Conservation (phyloP, 139 green algal genomes). For the Spirogloea muscicola region DNA sequence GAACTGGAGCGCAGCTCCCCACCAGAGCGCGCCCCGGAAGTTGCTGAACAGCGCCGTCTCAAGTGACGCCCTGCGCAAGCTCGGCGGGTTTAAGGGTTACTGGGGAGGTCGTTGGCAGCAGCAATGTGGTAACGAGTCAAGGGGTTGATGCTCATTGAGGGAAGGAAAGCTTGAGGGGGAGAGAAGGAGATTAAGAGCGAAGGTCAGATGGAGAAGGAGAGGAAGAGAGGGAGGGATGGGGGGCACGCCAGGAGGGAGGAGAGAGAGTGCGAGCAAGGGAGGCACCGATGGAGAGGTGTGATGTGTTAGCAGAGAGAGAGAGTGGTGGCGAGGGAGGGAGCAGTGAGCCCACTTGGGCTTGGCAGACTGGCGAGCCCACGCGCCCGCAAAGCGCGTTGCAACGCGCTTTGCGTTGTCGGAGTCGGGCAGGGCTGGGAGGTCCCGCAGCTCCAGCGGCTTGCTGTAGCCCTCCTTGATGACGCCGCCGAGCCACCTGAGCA, state of each 20-base stretch:
- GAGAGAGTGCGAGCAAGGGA: background rate
- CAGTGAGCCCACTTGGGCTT: background rate
- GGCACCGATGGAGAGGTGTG: background rate
- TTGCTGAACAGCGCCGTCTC: constrained; percentile 1
- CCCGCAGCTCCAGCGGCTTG: constrained; percentile 20
- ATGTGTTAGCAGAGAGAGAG: background rate
- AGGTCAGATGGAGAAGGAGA: background rate
- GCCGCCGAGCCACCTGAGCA: constrained; percentile 33
- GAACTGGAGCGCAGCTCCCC: constrained; percentile 24
- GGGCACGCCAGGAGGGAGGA: too few relatives aligned
- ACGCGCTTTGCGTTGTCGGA: constrained; percentile 18
- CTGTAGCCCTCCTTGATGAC: constrained; percentile 20
- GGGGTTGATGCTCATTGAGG: too few relatives aligned
- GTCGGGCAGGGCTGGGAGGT: constrained; percentile 28
- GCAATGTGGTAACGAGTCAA: too few relatives aligned
- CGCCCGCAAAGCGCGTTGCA: background rate
- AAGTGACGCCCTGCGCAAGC: constrained; percentile 28
- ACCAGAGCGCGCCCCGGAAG: constrained; percentile 12
- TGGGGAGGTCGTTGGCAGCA: too few relatives aligned
- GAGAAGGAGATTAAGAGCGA: background rate
- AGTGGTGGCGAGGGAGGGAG: background rate
- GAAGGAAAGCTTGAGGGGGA: too few relatives aligned
- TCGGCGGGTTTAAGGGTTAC: too few relatives aligned
- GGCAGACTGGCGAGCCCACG: constrained; percentile 4
- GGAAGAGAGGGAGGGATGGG: too few relatives aligned